Percentiles rank a stretch among this genome's conserved stretches.
Conservation (phyloP, 805 yeast species). For the Yamadazyma akitaensis region DNA sequence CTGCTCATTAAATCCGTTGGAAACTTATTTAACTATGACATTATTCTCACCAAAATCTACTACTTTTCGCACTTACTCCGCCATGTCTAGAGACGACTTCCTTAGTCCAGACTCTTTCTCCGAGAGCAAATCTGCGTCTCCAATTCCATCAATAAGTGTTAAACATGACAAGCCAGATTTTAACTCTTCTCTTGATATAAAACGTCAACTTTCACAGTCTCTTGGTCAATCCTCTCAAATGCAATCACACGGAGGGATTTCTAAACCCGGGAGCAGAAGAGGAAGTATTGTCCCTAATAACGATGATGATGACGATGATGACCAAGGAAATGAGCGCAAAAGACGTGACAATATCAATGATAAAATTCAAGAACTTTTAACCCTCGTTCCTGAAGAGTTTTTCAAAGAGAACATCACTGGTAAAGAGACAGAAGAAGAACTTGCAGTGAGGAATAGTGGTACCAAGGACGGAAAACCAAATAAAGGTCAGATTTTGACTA, state of each 20-base stretch:
- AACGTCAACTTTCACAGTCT: slow-evolving; percentile 41
- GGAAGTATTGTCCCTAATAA: slow-evolving; percentile 24
- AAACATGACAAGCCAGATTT: slow-evolving; percentile 19
- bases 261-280: slow-evolving; percentile 37
- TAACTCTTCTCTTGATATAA: slow-evolving; percentile 26
- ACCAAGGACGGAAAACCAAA: slow-evolving; percentile 84
- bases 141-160: slow-evolving; percentile 28
- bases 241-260: slow-evolving; percentile 19
- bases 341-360: slow-evolving; percentile 44
- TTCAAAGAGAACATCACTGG: slow-evolving; percentile 16
- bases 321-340: slow-evolving; percentile 39
- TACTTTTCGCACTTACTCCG: background rate
- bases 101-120: slow-evolving; percentile 7
- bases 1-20: too few relatives aligned
- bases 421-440: slow-evolving; percentile 23
- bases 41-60: background rate
- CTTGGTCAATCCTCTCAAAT: slow-evolving; percentile 13
- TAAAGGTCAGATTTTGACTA: slow-evolving; percentile 76
- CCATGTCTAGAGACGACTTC: slow-evolving; percentile 9
- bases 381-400: slow-evolving; percentile 34
- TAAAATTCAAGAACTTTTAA: slow-evolving; percentile 41
- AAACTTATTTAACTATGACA: too few relatives aligned
- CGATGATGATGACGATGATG: slow-evolving; percentile 27
- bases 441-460: slow-evolving; percentile 42
- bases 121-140: slow-evolving; percentile 5